These are phyloP conservation scores for Eucalyptus pumila DNA, from an alignment of 345 rosid genomes.

Conservation along the genomic window DNA sequence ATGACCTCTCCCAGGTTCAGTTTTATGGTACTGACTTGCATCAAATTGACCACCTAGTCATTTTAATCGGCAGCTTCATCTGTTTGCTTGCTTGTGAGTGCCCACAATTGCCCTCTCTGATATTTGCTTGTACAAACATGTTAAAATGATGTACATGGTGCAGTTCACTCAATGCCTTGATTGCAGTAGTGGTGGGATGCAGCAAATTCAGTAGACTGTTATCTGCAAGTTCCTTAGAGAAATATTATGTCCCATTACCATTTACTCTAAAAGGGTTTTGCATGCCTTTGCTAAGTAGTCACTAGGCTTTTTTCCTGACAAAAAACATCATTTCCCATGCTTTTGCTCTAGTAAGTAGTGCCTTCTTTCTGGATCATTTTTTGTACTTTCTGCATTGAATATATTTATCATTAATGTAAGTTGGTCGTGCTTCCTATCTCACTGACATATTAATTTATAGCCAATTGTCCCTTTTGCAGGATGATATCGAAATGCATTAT, in stretches of 20 bases:
- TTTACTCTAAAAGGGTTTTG: not conserved
- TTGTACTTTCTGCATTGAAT: not conserved
- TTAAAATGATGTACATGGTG: not conserved
- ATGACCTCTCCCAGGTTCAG: not conserved
- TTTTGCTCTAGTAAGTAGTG: not conserved
- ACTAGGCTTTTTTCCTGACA: not conserved
- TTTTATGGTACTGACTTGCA: not conserved
- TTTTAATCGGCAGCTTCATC: not conserved
- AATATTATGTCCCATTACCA: not conserved
- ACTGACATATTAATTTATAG: not conserved
- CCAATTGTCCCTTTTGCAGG: slow-evolving; percentile 17
- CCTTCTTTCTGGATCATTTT: not conserved
- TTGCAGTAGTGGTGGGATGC: not conserved
- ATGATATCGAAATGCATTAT: slow-evolving; percentile 51
- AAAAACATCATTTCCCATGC: not conserved
- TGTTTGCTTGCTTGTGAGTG: not conserved
- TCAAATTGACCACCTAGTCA: not conserved
- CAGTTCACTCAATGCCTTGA: not conserved
- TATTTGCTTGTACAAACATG: not conserved
- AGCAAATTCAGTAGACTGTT: not conserved
- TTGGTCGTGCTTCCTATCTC: not conserved
- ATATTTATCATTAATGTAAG: not conserved
- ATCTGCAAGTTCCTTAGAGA: not conserved
- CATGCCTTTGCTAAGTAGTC: not conserved
- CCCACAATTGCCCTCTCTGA: not conserved